These are phyloP conservation scores for Triglochin maritima DNA, from an alignment of 106 monocot species.

Conservation along the genomic window DNA sequence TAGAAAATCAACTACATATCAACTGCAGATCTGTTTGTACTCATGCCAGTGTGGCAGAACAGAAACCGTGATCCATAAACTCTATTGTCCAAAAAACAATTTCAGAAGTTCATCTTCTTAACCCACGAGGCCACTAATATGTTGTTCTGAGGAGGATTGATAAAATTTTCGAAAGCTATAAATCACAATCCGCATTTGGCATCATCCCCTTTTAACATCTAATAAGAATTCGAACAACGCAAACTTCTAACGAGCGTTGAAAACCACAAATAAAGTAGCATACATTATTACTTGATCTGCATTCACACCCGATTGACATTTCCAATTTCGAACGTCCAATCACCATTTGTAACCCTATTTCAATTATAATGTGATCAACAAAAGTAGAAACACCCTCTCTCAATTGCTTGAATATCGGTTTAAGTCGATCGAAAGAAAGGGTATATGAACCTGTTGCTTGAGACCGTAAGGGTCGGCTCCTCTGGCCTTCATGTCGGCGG, in stretches of 20 bases:
- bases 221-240: too few species aligned
- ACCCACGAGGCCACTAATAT: too few species aligned
- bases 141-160: too few species aligned
- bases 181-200: too few species aligned
- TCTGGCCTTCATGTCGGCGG: conserved; percentile 87
- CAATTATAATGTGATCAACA: neutral
- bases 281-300: neutral
- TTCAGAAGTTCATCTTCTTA: too few species aligned
- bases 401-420: neutral
- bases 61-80: too few species aligned
- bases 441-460: conserved; percentile 66
- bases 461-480: conserved; percentile 89
- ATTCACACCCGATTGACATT: neutral
- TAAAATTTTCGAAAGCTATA: too few species aligned
- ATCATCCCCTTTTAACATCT: too few species aligned
- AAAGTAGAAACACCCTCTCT: neutral
- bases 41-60: too few species aligned
- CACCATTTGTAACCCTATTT: neutral
- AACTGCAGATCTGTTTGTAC: too few species aligned
- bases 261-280: neutral
- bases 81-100: too few species aligned
- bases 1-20: too few species aligned
- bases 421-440: neutral
- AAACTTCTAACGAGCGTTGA: neutral
- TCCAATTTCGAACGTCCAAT: neutral